These are phyloP conservation scores for Irpex sp. DNA, from an alignment of 1,284 basidiomycete species.

Conservation along the genomic window DNA sequence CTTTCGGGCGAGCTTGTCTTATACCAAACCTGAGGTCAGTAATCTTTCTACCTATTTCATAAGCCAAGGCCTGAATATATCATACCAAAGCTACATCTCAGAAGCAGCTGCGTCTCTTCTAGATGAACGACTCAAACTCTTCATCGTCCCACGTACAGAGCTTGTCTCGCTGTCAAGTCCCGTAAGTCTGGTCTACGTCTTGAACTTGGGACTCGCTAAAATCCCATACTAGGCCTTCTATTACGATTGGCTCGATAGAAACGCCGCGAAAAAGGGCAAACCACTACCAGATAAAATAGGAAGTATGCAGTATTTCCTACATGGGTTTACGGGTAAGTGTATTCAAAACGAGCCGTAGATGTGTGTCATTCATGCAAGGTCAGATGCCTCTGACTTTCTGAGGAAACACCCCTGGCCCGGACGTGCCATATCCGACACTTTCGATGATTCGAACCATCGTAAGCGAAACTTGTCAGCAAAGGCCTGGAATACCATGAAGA, in stretches of 20 bases:
- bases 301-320: constrained; percentile 86
- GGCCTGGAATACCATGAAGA: constrained; percentile 60
- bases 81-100: constrained; percentile 51
- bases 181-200: constrained; percentile 35
- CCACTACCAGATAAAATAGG: constrained; percentile 83
- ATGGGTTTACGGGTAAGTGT: constrained; percentile 71
- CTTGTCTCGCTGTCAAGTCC: constrained; percentile 80
- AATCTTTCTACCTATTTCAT: neutral
- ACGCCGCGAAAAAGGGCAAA: constrained; percentile 75
- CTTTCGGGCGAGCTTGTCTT: constrained; percentile 82
- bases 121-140: constrained; percentile 69
- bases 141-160: constrained; percentile 86
- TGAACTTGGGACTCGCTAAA: neutral
- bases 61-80: neutral
- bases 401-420: constrained; percentile 87
- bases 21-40: constrained; percentile 80
- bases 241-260: constrained; percentile 86
- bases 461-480: constrained; percentile 62
- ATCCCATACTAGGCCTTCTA: constrained; percentile 65
- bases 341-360: neutral
- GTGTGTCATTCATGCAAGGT: neutral
- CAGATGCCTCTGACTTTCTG: constrained; percentile 86
- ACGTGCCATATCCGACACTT: constrained; percentile 77
- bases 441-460: constrained; percentile 76
- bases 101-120: constrained; percentile 87